Base-by-base conservation (phyloP, 2,329 filamentous ascomycete genomes). In the Orbilia ellipsospora region DNA sequence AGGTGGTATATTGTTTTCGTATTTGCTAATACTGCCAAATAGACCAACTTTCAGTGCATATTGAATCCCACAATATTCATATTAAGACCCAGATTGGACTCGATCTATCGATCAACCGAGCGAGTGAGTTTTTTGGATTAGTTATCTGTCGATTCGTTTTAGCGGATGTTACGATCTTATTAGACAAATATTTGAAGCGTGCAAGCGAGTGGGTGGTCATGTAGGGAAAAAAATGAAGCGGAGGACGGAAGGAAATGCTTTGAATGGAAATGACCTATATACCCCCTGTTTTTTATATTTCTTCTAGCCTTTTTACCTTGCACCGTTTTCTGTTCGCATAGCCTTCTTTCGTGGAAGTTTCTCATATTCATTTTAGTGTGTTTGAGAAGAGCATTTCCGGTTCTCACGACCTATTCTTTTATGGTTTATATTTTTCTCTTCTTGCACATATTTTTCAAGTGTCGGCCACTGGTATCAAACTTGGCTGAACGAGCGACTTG, bases 111-210 rank as follows among this genome's bases (percentile, higher is more conserved):
- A 93, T 93, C 42, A 89, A 94, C 48, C 94, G 97, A 82, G 95
- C 94, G 6, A 92, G 94, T 40, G 95, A 99, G 83, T 99, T 99
- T 83, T 99, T 99, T 82, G 94, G 91, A 15, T 97, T 99, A 83
- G 98, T 95, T 82, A 87, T 99, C 28, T 97, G 94, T 83, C 90
- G 95, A 16, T 99, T 99, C 81, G 93, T 94, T n/a, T 85, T 99
- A 75, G 86, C 89, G 2, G 95, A 99, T 82, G 84, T 99, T 76
- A 87, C 89, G 45, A 82, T 95, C 81, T 86, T 99, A 84, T 85
- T 99, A 79, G 95, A 99, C 82, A 99, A 98, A 82, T 98, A 95
- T 81, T 90, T 99, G 82, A 99, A 99, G 86, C 89, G 94, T 78
- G 94, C 94, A 23, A 96, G 91, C 80, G 94, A 99, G 85, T 99